Evolutionary conservation across 2,329 filamentous ascomycete species (phyloP).

Genomic region (Lachnellula hyalina): DNA sequence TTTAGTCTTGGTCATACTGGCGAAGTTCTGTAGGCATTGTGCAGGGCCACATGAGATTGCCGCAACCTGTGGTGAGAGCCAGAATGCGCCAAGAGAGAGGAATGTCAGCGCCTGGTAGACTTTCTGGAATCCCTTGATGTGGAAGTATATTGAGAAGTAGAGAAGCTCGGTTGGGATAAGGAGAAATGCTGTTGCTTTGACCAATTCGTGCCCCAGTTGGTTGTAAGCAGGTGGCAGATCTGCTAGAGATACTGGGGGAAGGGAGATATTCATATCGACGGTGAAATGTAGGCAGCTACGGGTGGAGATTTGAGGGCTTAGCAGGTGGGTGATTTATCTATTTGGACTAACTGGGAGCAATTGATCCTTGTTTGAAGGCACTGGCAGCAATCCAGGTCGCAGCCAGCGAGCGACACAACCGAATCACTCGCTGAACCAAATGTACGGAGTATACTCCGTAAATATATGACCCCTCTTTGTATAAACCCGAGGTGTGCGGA

Average conservation of each 20-base stretch:
- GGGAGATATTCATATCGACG: constrained; percentile 25
- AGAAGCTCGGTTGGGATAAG: constrained; percentile 27
- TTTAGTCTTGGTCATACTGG: constrained; percentile 23
- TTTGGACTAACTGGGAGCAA: background rate
- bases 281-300: background rate
- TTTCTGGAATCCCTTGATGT: constrained; percentile 19
- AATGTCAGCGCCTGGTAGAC: constrained; percentile 23
- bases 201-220: constrained; percentile 24
- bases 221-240: constrained; percentile 21
- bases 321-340: background rate
- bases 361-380: background rate
- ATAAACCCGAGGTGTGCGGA: background rate
- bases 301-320: background rate
- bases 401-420: background rate
- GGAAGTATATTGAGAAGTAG: constrained; percentile 32
- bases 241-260: constrained; percentile 11
- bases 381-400: background rate
- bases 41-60: constrained; percentile 31
- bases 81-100: constrained; percentile 23
- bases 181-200: constrained; percentile 24
- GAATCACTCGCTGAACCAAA: background rate
- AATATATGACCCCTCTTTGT: background rate
- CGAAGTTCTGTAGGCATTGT: constrained; percentile 32
- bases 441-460: no score
- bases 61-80: constrained; percentile 25